Percentiles rank a stretch among this genome's conserved stretches.
These are phyloP conservation scores for Usnea hakonensis DNA, from an alignment of 495 filamentous ascomycete genomes.

Conservation along the genomic window DNA sequence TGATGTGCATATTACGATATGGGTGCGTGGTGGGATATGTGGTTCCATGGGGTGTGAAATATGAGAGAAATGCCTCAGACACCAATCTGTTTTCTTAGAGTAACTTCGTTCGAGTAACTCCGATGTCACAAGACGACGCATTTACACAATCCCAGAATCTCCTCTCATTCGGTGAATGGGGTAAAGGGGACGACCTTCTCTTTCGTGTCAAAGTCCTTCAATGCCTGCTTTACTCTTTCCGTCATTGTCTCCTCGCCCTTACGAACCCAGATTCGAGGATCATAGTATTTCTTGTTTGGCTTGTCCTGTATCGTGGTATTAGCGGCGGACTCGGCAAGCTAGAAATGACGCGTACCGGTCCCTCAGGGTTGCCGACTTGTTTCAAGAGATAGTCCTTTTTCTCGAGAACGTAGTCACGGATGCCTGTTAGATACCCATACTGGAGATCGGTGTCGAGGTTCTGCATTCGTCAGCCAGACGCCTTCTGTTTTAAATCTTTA, in stretches of 20 bases:
- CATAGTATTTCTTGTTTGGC: conserved; percentile 99
- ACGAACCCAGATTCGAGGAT: conserved; percentile 68
- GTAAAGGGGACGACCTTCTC: no score
- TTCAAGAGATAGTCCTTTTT: conserved; percentile 91
- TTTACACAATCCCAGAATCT: background rate
- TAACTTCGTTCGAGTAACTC: no score
- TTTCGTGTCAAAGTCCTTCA: conserved; percentile 88
- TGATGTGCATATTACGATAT: no score
- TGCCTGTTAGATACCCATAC: conserved; percentile 64
- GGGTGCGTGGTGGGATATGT: no score
- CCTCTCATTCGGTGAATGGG: no score
- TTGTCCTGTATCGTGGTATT: conserved; percentile 47
- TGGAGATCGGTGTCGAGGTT: conserved; percentile 83
- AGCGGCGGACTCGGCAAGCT: background rate
- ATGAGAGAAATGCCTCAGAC: background rate
- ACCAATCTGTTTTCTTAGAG: background rate
- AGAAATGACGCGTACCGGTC: conserved; percentile 32
- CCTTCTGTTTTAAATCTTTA: conserved; percentile 33
- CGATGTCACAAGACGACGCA: background rate
- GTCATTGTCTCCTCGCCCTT: conserved; percentile 98
- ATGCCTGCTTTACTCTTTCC: conserved; percentile 65
- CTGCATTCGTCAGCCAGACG: background rate
- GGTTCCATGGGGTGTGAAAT: no score
- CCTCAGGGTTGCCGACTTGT: conserved; percentile 91
- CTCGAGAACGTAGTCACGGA: conserved; percentile 84